Conservation (phyloP, 441 rosid genomes). For the Geranium incanum region DNA sequence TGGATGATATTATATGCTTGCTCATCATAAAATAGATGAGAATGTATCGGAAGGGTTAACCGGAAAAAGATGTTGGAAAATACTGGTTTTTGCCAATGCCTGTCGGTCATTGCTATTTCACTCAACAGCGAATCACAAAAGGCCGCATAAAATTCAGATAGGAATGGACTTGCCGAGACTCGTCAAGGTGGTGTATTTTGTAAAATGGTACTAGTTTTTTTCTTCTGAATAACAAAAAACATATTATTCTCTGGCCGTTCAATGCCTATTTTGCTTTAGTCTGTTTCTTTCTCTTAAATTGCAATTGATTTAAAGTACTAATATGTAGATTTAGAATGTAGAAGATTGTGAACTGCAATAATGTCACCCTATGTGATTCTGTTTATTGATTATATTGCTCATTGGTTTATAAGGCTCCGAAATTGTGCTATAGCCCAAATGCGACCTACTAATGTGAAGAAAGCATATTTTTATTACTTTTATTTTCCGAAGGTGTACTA, state of each 20-base stretch:
- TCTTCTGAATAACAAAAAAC: neutral
- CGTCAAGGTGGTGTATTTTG: slow-evolving; percentile 3
- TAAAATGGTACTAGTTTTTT: neutral
- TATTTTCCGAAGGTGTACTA: no score
- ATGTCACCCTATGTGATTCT: neutral
- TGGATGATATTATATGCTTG: neutral
- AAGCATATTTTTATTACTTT: no score
- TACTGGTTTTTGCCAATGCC: neutral
- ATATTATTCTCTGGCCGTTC: neutral
- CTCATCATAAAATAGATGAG: neutral
- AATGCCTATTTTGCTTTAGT: neutral
- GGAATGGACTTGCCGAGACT: slow-evolving; percentile 3
- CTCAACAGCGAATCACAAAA: neutral
- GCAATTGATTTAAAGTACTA: neutral
- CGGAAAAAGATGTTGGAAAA: neutral
- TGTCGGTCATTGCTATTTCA: neutral
- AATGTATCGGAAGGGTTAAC: slow-evolving; percentile 1
- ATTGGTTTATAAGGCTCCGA: no score
- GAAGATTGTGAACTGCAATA: neutral
- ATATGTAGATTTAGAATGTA: neutral
- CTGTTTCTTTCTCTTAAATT: neutral
- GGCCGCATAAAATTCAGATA: neutral
- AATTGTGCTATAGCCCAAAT: no score
- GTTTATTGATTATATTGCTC: no score
- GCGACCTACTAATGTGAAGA: no score